Percentiles rank a stretch among this genome's conserved stretches.
phyloP scores from a whole-genome alignment of 768 basidiomycete genomes.

The Pisolithus tinctorius region DNA sequence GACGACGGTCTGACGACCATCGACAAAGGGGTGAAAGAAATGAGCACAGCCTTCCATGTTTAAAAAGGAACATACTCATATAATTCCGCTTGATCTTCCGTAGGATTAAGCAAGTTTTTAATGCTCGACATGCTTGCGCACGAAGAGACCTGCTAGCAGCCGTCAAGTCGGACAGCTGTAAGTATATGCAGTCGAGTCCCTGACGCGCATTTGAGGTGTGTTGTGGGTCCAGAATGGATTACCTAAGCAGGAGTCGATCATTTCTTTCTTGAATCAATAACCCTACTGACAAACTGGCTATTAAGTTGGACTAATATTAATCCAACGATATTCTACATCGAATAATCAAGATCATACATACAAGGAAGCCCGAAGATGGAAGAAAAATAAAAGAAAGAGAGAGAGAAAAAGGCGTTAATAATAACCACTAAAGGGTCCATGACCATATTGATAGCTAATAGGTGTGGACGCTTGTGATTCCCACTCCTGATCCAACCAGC shows the following conservation, averaged over 20 bases:
- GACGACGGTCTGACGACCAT: slow-evolving; percentile 19
- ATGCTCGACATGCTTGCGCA: slow-evolving; percentile 46
- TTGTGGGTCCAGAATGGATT: slow-evolving; percentile 28
- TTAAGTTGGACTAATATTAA: too few relatives aligned
- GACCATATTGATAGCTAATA: slow-evolving; percentile 15
- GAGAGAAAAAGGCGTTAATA: slow-evolving; percentile 4
- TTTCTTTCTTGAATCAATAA: too few relatives aligned
- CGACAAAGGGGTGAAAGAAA: slow-evolving; percentile 21
- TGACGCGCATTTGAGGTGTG: slow-evolving; percentile 7
- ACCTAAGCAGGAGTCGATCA: slow-evolving; percentile 15
- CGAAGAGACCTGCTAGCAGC: slow-evolving; percentile 13
- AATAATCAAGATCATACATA: too few relatives aligned
- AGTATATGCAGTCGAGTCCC: slow-evolving; percentile 2
- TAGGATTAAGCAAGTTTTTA: slow-evolving; percentile 51
- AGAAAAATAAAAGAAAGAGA: background rate
- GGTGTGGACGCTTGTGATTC: slow-evolving; percentile 7
- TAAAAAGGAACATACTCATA: slow-evolving; percentile 34
- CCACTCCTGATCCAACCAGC: slow-evolving; percentile 16
- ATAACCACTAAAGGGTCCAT: slow-evolving; percentile 9
- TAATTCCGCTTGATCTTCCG: slow-evolving; percentile 31
- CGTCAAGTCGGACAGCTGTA: slow-evolving; percentile 10
- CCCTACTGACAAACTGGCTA: too few relatives aligned
- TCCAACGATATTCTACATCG: background rate
- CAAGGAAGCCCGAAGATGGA: background rate
- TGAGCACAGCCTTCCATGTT: too few relatives aligned